Conservation (phyloP, 139 green algal species). For the Micractinium sp. region DNA sequence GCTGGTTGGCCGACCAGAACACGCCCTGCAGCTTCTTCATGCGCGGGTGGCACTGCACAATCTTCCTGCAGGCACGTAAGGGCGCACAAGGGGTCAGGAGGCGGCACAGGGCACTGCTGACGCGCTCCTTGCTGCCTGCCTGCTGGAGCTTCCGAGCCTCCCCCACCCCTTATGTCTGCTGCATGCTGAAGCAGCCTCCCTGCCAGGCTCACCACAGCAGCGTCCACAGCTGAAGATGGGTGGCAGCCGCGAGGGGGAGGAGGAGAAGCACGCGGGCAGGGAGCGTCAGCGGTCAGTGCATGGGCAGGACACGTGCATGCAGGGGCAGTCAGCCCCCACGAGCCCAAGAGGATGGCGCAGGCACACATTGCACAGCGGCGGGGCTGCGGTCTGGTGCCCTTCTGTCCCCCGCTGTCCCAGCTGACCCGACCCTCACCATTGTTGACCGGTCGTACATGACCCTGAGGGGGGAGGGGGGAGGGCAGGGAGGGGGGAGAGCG, state of each 20-base stretch:
- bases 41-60: constrained; percentile 17
- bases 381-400: too few relatives aligned
- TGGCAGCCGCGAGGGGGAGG: too few relatives aligned
- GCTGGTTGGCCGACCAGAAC: constrained; percentile 70
- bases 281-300: too few relatives aligned
- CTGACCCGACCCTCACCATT: constrained; percentile 61
- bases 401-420: too few relatives aligned
- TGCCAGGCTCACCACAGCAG: constrained; percentile 49
- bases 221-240: constrained; percentile 62
- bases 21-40: constrained; percentile 31
- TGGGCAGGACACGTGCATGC: too few relatives aligned
- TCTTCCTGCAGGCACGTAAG: constrained; percentile 31
- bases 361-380: too few relatives aligned
- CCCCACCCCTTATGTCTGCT: too few relatives aligned
- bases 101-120: neutral
- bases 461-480: constrained; percentile 9
- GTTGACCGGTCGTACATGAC: constrained; percentile 77
- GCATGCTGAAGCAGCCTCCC: neutral
- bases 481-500: neutral
- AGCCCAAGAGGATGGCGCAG: too few relatives aligned
- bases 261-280: too few relatives aligned
- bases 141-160: neutral
- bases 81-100: neutral
- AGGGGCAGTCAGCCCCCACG: too few relatives aligned
- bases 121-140: too few relatives aligned